Conservation (phyloP, 2,329 filamentous ascomycete species). For the Colletotrichum shisoi region DNA sequence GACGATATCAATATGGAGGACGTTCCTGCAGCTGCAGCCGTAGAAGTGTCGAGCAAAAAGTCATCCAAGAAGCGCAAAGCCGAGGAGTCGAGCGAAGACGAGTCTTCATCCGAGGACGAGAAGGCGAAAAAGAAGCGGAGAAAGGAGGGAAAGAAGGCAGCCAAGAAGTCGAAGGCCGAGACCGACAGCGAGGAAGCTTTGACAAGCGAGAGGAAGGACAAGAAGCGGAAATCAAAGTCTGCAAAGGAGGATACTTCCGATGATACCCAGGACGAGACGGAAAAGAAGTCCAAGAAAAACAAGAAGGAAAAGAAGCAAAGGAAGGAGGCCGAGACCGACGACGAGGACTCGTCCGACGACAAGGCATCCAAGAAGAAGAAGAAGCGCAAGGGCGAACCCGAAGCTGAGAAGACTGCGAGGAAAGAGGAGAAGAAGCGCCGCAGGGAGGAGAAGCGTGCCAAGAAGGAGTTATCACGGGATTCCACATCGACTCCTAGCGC, state of each 20-base stretch:
- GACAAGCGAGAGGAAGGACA: constrained; percentile 50
- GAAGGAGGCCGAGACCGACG: constrained; percentile 47
- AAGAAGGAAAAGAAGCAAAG: constrained; percentile 48
- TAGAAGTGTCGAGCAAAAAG: constrained; percentile 52
- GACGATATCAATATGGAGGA: constrained; percentile 42
- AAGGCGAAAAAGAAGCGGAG: constrained; percentile 51
- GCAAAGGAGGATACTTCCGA: constrained; percentile 44
- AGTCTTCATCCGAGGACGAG: constrained; percentile 44
- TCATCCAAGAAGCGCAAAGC: constrained; percentile 59
- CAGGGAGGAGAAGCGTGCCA: constrained; percentile 53
- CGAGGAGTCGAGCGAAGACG: constrained; percentile 48
- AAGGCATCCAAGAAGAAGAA: constrained; percentile 52
- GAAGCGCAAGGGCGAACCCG: constrained; percentile 41
- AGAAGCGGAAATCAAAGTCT: constrained; percentile 52
- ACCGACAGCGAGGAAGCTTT: constrained; percentile 39
- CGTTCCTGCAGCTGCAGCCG: constrained; percentile 40
- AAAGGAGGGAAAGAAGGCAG: constrained; percentile 50
- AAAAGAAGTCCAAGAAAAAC: constrained; percentile 43
- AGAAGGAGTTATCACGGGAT: constrained; percentile 46
- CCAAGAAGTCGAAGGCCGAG: constrained; percentile 44
- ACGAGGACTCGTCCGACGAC: constrained; percentile 37
- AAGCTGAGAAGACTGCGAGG: constrained; percentile 55
- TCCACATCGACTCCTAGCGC: constrained; percentile 45
- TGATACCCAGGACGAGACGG: constrained; percentile 42
- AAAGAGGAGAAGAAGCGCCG: constrained; percentile 60